A percentile compares a stretch with the other conserved stretches of the same genome.
Evolutionary conservation across 2,329 filamentous ascomycete species (phyloP).

Genomic region (Neofusicoccum ribis): DNA sequence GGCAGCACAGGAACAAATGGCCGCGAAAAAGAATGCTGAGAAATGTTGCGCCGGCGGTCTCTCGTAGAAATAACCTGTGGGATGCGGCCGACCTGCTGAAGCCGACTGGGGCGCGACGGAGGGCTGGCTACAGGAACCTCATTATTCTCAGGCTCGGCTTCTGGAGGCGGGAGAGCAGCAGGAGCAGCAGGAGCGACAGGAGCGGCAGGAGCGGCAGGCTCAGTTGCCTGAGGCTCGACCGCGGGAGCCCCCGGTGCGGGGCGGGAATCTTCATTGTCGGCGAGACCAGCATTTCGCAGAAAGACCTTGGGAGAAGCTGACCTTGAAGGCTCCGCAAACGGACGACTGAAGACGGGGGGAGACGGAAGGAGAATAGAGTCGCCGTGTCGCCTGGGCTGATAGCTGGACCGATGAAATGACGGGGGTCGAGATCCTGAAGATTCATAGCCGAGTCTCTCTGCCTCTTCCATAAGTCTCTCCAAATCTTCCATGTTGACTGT

Average conservation of each 20-base stretch:
- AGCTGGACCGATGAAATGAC: not conserved
- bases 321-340: conserved; percentile 30
- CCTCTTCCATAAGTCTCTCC: conserved; percentile 49
- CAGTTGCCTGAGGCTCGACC: not conserved
- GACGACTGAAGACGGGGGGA: conserved; percentile 30
- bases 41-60: conserved; percentile 63
- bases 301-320: conserved; percentile 40
- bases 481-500: conserved; percentile 47
- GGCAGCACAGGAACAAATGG: conserved; percentile 63
- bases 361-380: conserved; percentile 40
- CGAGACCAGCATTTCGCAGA: not conserved
- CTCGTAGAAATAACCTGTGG: conserved; percentile 73
- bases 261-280: not conserved
- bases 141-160: not conserved
- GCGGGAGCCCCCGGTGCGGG: not conserved
- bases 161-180: not conserved
- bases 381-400: not conserved
- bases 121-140: not conserved
- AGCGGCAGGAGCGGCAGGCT: not conserved
- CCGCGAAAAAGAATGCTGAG: conserved; percentile 80
- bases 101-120: conserved; percentile 56
- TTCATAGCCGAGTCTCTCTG: conserved; percentile 25
- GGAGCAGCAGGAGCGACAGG: not conserved
- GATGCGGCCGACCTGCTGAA: conserved; percentile 82
- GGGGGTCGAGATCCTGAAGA: conserved; percentile 15